Base-by-base conservation (phyloP, 345 rosid genomes). In the Dipteronia sinensis region DNA sequence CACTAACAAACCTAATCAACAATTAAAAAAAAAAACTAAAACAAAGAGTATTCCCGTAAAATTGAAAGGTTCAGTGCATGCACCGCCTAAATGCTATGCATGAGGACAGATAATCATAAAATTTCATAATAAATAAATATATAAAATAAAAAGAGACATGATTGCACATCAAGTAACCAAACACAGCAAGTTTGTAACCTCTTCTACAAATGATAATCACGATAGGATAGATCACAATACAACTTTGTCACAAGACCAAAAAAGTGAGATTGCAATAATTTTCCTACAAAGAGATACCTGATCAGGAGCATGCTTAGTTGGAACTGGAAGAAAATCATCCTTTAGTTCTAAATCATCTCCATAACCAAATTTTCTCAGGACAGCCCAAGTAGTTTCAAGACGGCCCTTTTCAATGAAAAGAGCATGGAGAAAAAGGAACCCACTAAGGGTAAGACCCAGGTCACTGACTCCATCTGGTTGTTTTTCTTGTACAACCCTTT, bases 391-490 rank as follows among this genome's bases (percentile, higher is more conserved):
- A 69, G 94, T 89, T 85, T 93, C 98, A 74, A 87, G 86, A 42
- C 92, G 93, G 31, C 98, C 94, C 80, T 85, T 91, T 70, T 93
- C 96, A 69, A 93, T 91, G 73, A 93, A 93, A 78, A 93, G 93
- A 62, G 94, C 80, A 85, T 89, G 92, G 55, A 93, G 92, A 76
- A 85, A 90, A 44, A 90, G 83, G 81, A 93, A 93, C 0, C 96
- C 96, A 61, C 88, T 88, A 56, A 89, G 87, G 38, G 96, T 93
- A 83, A 93, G 94, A 79, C 98, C 98, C 59, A 89, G 85, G 72
- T 91, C 90, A 65, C 85, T 88, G 71, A 93, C 96, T 82, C 96
- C 98, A 73, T 88, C 91, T 47, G 82, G 88, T 82, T 85, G 86
- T 86, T 92, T 91, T 77, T 93, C 96, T 86, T 93, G 93, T 56